Conservation (phyloP, 2,329 filamentous ascomycete genomes). For the Fusarium sp. region DNA sequence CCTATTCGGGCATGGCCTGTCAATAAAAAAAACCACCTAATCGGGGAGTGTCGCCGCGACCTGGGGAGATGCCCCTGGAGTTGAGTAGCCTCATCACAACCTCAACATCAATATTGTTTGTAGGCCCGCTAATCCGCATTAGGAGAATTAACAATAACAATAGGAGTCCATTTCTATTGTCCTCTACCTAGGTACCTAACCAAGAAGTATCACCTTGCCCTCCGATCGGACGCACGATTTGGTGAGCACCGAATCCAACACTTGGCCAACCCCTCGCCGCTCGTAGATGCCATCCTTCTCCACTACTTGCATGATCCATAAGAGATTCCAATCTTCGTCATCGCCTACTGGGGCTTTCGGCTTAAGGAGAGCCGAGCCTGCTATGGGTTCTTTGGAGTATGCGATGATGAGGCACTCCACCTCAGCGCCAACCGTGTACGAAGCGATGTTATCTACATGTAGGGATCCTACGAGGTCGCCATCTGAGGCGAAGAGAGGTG, state of each 20-base stretch:
- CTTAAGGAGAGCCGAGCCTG: background rate
- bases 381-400: conserved; percentile 3
- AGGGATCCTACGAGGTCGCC: conserved; percentile 7
- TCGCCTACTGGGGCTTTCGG: background rate
- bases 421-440: background rate
- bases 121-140: background rate
- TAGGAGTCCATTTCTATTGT: background rate
- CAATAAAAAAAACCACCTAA: background rate
- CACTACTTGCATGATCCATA: conserved; percentile 9
- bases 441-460: conserved; percentile 5
- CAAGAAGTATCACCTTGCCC: background rate
- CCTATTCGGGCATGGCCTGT: background rate
- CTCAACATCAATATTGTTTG: background rate
- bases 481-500: background rate
- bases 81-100: background rate
- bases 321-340: background rate
- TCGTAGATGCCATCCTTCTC: conserved; percentile 1
- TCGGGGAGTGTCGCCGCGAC: background rate
- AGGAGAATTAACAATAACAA: background rate
- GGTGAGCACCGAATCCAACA: background rate
- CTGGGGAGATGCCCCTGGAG: background rate
- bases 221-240: background rate
- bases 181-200: background rate
- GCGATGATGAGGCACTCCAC: conserved; percentile 16
- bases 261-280: conserved; percentile 7